Conservation (phyloP, 1,284 basidiomycete species). For the Irpex sp. region DNA sequence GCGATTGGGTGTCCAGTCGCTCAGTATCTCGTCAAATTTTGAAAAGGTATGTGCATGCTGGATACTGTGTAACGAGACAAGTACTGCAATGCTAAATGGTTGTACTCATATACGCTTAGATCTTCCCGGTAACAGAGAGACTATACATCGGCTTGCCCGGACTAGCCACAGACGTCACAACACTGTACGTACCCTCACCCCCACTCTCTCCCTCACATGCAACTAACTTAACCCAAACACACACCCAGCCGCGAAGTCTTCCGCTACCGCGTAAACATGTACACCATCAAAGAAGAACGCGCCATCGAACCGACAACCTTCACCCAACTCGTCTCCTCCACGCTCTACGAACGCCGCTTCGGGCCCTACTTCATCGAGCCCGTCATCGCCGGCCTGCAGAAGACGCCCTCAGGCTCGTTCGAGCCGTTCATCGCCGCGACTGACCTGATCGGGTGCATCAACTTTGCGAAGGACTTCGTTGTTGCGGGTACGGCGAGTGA, state of each 20-base stretch:
- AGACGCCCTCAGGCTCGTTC: conserved; percentile 65
- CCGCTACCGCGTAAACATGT: conserved; percentile 97
- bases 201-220: too few relatives aligned
- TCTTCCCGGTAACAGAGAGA: conserved; percentile 92
- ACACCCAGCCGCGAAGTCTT: conserved; percentile 73
- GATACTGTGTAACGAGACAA: too few relatives aligned
- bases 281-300: conserved; percentile 98
- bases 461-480: conserved; percentile 95
- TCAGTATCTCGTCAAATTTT: conserved; percentile 89
- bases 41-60: conserved; percentile 72
- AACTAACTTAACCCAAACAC: too few relatives aligned
- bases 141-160: conserved; percentile 92
- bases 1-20: conserved; percentile 85
- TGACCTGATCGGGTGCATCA: conserved; percentile 95
- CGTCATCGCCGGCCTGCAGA: conserved; percentile 87
- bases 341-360: conserved; percentile 96
- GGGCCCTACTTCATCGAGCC: conserved; percentile 98
- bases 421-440: conserved; percentile 96
- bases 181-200: conserved; percentile 55
- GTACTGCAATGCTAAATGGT: neutral
- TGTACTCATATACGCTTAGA: conserved; percentile 39
- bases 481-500: conserved; percentile 91
- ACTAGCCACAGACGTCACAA: conserved; percentile 89
- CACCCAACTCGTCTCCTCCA: conserved; percentile 92
- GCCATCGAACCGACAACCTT: conserved; percentile 97